phyloP scores from a whole-genome alignment of 352 stramenopile species.

The Phytophthora pseudosyringae region DNA sequence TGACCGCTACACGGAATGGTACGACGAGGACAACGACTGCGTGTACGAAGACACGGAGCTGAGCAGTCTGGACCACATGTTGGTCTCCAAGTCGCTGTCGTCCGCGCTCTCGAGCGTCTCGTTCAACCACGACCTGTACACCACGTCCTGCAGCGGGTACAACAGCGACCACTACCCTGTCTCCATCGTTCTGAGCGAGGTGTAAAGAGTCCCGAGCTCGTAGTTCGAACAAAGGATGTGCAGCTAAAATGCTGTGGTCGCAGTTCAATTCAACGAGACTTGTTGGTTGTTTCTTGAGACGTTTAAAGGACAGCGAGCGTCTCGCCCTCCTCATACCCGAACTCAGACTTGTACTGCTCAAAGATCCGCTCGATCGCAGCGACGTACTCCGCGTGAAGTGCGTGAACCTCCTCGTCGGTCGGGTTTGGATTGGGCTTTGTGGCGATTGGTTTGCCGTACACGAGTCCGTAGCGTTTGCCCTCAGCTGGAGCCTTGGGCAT shows the following conservation, averaged over 20 bases:
- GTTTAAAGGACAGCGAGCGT: constrained; percentile 32
- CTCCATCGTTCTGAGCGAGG: constrained; percentile 36
- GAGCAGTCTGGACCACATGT: constrained; percentile 67
- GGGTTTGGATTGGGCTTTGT: constrained; percentile 26
- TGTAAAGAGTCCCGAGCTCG: background rate
- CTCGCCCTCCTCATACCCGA: constrained; percentile 45
- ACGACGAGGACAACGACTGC: constrained; percentile 66
- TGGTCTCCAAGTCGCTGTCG: constrained; percentile 60
- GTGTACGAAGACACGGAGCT: constrained; percentile 55
- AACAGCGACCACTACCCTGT: constrained; percentile 72
- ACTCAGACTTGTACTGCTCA: constrained; percentile 39
- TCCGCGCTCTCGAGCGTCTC: constrained; percentile 43
- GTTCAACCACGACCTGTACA: constrained; percentile 64
- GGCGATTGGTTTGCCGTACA: constrained; percentile 45
- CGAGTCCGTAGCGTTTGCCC: constrained; percentile 43
- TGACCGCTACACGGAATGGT: constrained; percentile 69
- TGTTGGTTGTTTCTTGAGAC: too few species aligned
- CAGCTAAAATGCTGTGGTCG: background rate
- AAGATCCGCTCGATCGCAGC: constrained; percentile 38
- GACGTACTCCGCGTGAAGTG: constrained; percentile 40
- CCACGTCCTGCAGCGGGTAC: constrained; percentile 53
- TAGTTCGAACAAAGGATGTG: background rate
- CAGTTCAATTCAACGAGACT: too few species aligned
- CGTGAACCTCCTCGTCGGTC: constrained; percentile 32
- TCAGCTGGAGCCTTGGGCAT: constrained; percentile 37